A percentile compares a stretch with the other conserved stretches of the same genome.
Conservation (phyloP, 768 basidiomycete species). For the Galerina marginata region DNA sequence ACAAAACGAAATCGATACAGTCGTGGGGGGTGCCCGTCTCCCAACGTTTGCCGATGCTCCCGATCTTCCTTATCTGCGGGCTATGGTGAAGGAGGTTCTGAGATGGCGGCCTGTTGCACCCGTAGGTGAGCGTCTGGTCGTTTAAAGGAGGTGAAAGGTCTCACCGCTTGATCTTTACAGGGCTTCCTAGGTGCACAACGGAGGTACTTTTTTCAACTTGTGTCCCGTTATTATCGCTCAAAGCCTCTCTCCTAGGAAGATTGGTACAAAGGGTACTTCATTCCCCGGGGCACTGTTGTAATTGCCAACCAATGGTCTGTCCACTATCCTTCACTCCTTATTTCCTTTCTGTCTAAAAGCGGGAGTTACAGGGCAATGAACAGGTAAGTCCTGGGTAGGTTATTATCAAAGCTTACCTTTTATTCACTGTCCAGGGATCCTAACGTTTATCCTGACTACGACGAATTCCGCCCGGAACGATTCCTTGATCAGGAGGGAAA, state of each 20-base stretch:
- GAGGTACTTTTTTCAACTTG: background rate
- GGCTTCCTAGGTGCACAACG: background rate
- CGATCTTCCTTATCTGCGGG: background rate
- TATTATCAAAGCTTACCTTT: background rate
- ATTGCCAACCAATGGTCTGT: slow-evolving; percentile 1
- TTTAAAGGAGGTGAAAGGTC: too few relatives aligned
- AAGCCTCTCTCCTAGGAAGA: slow-evolving; percentile 35
- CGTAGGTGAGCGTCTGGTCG: background rate
- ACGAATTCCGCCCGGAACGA: slow-evolving; percentile 15
- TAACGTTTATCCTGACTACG: slow-evolving; percentile 2
- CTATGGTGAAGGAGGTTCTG: background rate
- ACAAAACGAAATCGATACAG: background rate
- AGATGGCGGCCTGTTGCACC: background rate
- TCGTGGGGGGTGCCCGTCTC: background rate
- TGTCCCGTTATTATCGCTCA: background rate
- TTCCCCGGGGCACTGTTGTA: slow-evolving; percentile 39
- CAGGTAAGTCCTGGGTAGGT: background rate
- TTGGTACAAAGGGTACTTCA: slow-evolving; percentile 44
- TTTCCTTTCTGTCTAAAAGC: background rate
- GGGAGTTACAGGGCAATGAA: slow-evolving; percentile 3
- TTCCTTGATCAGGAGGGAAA: background rate
- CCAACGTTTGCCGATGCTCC: background rate
- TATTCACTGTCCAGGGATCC: background rate
- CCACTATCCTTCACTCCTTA: too few relatives aligned
- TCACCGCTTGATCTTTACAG: background rate